phyloP scores from a whole-genome alignment of 345 rosid genomes.

The Camelina hispida region DNA sequence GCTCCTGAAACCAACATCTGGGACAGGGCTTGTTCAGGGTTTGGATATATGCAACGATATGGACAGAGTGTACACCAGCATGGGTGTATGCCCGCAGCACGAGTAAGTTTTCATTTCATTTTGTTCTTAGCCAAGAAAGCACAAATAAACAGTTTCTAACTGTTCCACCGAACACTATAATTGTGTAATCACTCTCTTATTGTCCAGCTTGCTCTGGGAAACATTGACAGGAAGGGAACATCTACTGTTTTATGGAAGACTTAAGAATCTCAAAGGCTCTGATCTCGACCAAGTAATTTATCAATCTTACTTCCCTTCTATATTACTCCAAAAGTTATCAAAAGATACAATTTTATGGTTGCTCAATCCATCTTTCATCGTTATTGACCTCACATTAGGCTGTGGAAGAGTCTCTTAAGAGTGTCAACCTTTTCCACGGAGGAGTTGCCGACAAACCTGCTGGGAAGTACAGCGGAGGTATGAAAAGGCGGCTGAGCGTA shows the following conservation, averaged over 20 bases:
- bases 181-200: constrained; percentile 8
- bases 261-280: constrained; percentile 86
- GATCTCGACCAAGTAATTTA: constrained; percentile 62
- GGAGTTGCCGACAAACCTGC: constrained; percentile 89
- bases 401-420: constrained; percentile 87
- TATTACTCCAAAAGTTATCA: constrained; percentile 1
- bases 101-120: constrained; percentile 73
- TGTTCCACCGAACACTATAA: not conserved
- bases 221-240: constrained; percentile 92
- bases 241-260: constrained; percentile 91
- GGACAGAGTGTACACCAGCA: constrained; percentile 84
- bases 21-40: constrained; percentile 78
- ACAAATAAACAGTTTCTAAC: not conserved
- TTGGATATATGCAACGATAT: constrained; percentile 71
- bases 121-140: not conserved
- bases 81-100: constrained; percentile 99
- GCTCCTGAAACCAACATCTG: constrained; percentile 79
- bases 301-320: constrained; percentile 12
- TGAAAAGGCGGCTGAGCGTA: constrained; percentile 98
- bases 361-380: not conserved
- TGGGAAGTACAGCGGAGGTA: constrained; percentile 96
- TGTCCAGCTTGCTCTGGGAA: constrained; percentile 88
- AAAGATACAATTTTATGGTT: not conserved
- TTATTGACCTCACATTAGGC: constrained; percentile 54
- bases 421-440: constrained; percentile 76